These are phyloP conservation scores for Leccinellum rugosiceps DNA, from an alignment of 768 basidiomycete genomes.

Conservation along the genomic window DNA sequence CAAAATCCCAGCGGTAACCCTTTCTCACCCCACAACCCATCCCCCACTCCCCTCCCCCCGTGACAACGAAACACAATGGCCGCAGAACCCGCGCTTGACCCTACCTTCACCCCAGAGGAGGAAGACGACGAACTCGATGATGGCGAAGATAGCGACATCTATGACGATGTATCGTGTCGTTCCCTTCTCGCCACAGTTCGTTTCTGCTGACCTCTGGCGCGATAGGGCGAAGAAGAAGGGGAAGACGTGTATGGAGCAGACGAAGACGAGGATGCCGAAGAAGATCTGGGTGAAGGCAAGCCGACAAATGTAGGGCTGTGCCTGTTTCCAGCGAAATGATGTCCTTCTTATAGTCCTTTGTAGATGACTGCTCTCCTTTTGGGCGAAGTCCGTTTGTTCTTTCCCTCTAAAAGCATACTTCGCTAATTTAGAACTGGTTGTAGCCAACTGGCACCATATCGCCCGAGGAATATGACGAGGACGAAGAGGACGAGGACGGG, in stretches of 20 bases:
- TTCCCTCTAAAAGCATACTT: background rate
- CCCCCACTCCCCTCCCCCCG: background rate
- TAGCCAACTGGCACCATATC: slow-evolving; percentile 15
- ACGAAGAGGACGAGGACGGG: slow-evolving; percentile 21
- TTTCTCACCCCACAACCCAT: slow-evolving; percentile 4
- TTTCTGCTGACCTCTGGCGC: background rate
- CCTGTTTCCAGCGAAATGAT: background rate
- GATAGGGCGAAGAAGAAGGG: slow-evolving; percentile 22
- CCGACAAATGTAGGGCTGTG: slow-evolving; percentile 11
- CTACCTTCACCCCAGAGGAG: background rate
- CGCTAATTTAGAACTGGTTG: background rate
- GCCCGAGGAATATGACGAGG: slow-evolving; percentile 10
- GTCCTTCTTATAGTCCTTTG: slow-evolving; percentile 7
- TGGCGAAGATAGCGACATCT: slow-evolving; percentile 29
- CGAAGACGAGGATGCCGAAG: slow-evolving; percentile 20
- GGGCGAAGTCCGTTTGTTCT: slow-evolving; percentile 10
- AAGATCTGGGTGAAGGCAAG: background rate
- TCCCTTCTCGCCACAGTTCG: background rate
- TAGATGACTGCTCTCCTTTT: slow-evolving; percentile 27
- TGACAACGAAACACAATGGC: slow-evolving; percentile 17
- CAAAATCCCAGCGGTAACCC: slow-evolving; percentile 1
- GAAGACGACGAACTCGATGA: slow-evolving; percentile 8
- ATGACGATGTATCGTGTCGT: slow-evolving; percentile 23
- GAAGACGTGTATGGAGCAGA: slow-evolving; percentile 3
- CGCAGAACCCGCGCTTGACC: slow-evolving; percentile 17